phyloP scores from a whole-genome alignment of 805 yeast genomes.

The Kodamaea laetipori region DNA sequence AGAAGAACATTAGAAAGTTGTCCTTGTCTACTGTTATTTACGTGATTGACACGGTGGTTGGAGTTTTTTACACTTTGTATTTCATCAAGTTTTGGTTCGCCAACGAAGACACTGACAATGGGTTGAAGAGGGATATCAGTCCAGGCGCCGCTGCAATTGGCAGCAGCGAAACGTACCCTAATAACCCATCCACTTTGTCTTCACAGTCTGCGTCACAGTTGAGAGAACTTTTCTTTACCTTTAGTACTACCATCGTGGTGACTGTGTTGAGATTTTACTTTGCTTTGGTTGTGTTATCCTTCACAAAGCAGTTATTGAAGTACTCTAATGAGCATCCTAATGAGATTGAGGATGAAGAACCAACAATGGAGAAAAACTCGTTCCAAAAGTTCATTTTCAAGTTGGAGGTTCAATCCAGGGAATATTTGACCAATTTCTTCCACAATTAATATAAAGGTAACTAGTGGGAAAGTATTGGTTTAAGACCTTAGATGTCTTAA shows the following conservation, averaged over 20 bases:
- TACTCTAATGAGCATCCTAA: conserved; percentile 25
- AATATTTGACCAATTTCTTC: conserved; percentile 6
- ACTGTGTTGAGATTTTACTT: conserved; percentile 58
- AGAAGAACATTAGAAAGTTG: conserved; percentile 59
- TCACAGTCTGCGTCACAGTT: conserved; percentile 66
- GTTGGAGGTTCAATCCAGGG: conserved; percentile 10
- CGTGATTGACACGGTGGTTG: conserved; percentile 64
- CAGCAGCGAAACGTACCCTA: conserved; percentile 22
- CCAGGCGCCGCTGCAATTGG: conserved; percentile 15
- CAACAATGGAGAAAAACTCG: conserved; percentile 4
- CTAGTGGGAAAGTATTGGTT: no score
- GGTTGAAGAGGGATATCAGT: conserved; percentile 1
- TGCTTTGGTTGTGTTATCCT: conserved; percentile 58
- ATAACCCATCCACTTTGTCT: conserved; percentile 20
- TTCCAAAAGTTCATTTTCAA: conserved; percentile 9
- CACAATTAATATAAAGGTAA: no score
- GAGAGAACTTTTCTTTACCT: conserved; percentile 57
- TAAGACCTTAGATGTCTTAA: no score
- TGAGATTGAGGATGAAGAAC: conserved; percentile 14
- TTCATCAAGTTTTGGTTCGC: conserved; percentile 78
- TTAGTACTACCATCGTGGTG: conserved; percentile 50
- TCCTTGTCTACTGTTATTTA: conserved; percentile 67
- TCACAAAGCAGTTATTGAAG: conserved; percentile 56
- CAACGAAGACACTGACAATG: conserved; percentile 36
- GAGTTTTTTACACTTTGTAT: conserved; percentile 68